Percentiles rank a stretch among this genome's conserved stretches.
Evolutionary conservation across 225 moss, liverwort and hornwort genomes (phyloP).

Genomic region (Pseudisothecium myosuroides): DNA sequence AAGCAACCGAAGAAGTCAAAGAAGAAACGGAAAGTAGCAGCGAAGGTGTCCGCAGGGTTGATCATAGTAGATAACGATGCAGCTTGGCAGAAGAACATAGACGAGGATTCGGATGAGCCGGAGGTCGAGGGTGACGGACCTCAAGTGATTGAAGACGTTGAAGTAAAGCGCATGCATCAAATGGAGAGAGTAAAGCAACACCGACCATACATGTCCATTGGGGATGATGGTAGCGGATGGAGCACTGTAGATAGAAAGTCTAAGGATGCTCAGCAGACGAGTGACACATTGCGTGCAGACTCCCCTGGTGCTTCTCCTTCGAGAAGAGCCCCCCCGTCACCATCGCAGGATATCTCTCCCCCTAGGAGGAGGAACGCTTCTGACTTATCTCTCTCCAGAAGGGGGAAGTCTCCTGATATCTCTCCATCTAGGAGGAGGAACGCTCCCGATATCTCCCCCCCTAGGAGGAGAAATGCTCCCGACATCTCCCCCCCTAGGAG

Average conservation of each 20-base stretch:
- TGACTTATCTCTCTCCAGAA: no score
- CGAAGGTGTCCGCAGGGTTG: constrained; percentile 25
- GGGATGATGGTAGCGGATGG: constrained; percentile 88
- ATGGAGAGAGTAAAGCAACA: constrained; percentile 67
- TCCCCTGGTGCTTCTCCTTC: no score
- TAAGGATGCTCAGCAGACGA: no score
- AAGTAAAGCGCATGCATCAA: constrained; percentile 87
- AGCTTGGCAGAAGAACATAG: constrained; percentile 51
- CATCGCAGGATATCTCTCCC: no score
- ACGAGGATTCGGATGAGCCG: constrained; percentile 48
- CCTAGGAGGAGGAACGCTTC: no score
- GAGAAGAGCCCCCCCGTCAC: no score
- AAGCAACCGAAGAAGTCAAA: constrained; percentile 32
- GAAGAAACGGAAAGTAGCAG: constrained; percentile 37
- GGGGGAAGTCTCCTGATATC: no score
- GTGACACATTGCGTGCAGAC: no score
- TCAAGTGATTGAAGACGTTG: constrained; percentile 85
- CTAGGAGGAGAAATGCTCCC: no score
- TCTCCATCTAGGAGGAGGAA: no score
- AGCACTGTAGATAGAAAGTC: constrained; percentile 33
- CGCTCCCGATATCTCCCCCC: no score
- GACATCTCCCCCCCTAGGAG: no score
- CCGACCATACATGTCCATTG: constrained; percentile 83
- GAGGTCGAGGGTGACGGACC: constrained; percentile 60
- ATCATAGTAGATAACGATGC: constrained; percentile 72